A percentile compares a stretch with the other conserved stretches of the same genome.
Conservation (phyloP, 2,329 filamentous ascomycete species). For the Penicillium rolfsii region DNA sequence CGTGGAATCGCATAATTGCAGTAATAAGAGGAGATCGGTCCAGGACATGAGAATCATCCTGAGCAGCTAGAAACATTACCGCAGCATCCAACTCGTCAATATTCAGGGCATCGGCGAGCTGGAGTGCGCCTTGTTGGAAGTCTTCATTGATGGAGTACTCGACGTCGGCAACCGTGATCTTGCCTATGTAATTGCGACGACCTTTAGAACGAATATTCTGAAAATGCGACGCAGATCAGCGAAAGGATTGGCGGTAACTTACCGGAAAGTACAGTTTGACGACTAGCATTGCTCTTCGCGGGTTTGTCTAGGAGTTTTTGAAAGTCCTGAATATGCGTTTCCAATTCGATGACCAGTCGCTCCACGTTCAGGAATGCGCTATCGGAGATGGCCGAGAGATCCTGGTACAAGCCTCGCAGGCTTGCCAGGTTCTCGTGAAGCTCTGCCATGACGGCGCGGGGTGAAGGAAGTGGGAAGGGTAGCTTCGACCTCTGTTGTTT, state of each 20-base stretch:
- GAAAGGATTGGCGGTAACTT: slow-evolving; percentile 30
- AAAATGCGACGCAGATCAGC: not conserved
- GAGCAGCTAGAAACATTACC: slow-evolving; percentile 72
- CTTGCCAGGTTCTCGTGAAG: slow-evolving; percentile 72
- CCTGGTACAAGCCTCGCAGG: slow-evolving; percentile 82
- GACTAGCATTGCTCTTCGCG: slow-evolving; percentile 72
- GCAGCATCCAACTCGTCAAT: slow-evolving; percentile 88
- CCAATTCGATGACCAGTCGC: slow-evolving; percentile 67
- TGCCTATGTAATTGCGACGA: slow-evolving; percentile 58
- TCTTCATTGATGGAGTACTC: slow-evolving; percentile 82
- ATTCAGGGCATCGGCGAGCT: slow-evolving; percentile 84
- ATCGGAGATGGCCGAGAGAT: slow-evolving; percentile 76
- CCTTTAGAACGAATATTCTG: slow-evolving; percentile 23
- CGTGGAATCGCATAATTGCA: slow-evolving; percentile 85
- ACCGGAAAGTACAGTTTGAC: slow-evolving; percentile 71
- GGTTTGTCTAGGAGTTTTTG: slow-evolving; percentile 74
- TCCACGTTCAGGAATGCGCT: slow-evolving; percentile 71
- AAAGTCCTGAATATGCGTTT: slow-evolving; percentile 68
- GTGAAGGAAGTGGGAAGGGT: slow-evolving; percentile 34
- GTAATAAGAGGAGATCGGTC: slow-evolving; percentile 76
- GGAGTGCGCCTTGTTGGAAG: slow-evolving; percentile 80
- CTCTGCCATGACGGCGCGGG: slow-evolving; percentile 46
- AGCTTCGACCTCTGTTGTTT: slow-evolving; percentile 38
- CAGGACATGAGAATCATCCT: slow-evolving; percentile 68
- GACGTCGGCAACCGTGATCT: slow-evolving; percentile 70